These are phyloP conservation scores for Pelargonium citronellum DNA, from an alignment of 441 rosid species.

Conservation along the genomic window DNA sequence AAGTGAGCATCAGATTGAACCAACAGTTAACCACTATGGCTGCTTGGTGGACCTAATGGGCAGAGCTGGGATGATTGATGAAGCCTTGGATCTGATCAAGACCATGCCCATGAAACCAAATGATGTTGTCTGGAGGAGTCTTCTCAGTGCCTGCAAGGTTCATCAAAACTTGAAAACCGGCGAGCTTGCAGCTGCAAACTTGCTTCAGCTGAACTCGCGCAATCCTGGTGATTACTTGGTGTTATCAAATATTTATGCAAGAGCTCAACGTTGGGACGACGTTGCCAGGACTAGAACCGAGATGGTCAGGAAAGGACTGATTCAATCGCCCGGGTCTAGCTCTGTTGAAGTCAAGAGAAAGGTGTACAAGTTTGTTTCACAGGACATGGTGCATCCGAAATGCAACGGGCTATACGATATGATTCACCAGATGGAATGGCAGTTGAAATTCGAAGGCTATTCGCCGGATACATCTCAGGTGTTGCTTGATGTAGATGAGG, in stretches of 20 bases:
- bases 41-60: constrained; percentile 60
- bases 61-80: constrained; percentile 47
- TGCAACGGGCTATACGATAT: constrained; percentile 41
- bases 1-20: constrained; percentile 25
- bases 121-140: constrained; percentile 59
- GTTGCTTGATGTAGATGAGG: constrained; percentile 53
- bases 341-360: constrained; percentile 47
- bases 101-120: constrained; percentile 46
- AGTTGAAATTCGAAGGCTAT: constrained; percentile 54
- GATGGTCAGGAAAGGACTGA: constrained; percentile 34
- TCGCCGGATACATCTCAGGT: constrained; percentile 46
- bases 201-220: constrained; percentile 30
- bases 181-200: constrained; percentile 38
- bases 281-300: constrained; percentile 41
- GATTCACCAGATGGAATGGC: constrained; percentile 69
- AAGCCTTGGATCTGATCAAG: constrained; percentile 46
- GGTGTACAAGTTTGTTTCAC: constrained; percentile 54
- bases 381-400: constrained; percentile 39
- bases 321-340: constrained; percentile 52
- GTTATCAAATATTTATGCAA: constrained; percentile 47
- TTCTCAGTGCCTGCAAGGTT: constrained; percentile 53
- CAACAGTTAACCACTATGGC: constrained; percentile 49
- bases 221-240: constrained; percentile 52
- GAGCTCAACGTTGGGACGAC: constrained; percentile 48
- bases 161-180: constrained; percentile 41